Percentiles rank a stretch among this genome's conserved stretches.
Conservation (phyloP, 345 rosid species). For the Gossypium australe region DNA sequence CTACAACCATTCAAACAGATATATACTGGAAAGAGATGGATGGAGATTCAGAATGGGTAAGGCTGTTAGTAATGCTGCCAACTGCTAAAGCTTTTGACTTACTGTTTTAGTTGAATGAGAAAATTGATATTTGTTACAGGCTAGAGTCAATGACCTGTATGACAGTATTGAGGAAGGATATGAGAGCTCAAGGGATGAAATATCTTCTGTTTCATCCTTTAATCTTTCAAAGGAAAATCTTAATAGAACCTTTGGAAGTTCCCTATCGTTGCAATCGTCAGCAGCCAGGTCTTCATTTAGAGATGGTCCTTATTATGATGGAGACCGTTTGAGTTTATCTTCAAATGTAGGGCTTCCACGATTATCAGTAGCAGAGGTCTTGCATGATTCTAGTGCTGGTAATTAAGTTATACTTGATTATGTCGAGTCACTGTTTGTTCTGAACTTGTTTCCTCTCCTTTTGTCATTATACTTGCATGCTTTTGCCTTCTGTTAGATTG, state of each 20-base stretch:
- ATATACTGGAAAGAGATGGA: slow-evolving; percentile 86
- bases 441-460: not conserved
- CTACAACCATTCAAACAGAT: slow-evolving; percentile 60
- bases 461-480: not conserved
- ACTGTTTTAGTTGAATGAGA: slow-evolving; percentile 7
- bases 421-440: not conserved
- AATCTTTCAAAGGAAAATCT: slow-evolving; percentile 55
- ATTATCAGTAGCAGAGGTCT: slow-evolving; percentile 62
- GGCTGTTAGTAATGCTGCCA: slow-evolving; percentile 23
- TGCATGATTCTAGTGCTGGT: slow-evolving; percentile 60
- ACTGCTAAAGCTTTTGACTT: slow-evolving; percentile 1
- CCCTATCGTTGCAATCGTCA: slow-evolving; percentile 69
- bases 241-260: slow-evolving; percentile 66
- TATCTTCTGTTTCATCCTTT: slow-evolving; percentile 83
- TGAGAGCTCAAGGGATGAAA: slow-evolving; percentile 91
- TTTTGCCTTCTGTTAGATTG: not conserved
- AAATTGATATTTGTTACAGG: slow-evolving; percentile 37
- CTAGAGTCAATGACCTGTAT: slow-evolving; percentile 62
- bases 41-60: slow-evolving; percentile 98
- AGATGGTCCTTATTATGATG: slow-evolving; percentile 46
- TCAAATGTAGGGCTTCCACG: slow-evolving; percentile 53
- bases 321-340: slow-evolving; percentile 53
- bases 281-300: slow-evolving; percentile 62
- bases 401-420: slow-evolving; percentile 16
- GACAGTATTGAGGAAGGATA: slow-evolving; percentile 81